Base-by-base conservation (phyloP, 306 rosid species). In the Erythrophleum fordii region DNA sequence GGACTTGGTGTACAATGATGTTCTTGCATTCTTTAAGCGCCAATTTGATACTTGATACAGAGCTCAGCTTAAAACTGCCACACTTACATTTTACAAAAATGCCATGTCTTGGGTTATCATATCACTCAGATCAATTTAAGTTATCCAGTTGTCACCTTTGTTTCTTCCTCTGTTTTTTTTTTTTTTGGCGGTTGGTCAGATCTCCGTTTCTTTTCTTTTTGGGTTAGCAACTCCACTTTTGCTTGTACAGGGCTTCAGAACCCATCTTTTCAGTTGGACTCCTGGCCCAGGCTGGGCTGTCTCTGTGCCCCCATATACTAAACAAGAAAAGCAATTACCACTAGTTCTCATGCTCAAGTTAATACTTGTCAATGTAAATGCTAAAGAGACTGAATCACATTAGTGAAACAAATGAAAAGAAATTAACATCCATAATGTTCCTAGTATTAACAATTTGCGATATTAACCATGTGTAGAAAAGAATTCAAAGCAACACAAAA, bases 21-120 rank as follows among this genome's bases (percentile, higher is more conserved):
- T 92, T 0, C 45, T 78, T 65, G 37, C 85, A 12, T 94, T 92
- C 79, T 81, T 94, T 48, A 85, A 83, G 67, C 77, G 46, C 18
- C 87, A 87, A 1, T 79, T 62, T 49, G 61, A 65, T 8, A 11
- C 28, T 22, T 81, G 29, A 73, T 71, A 62, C 34, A 25, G 8
- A 58, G 7, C 22, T 22, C 13, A 45, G 73, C 11, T 52, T 58
- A 0, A 7, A 49, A 76, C 22, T 52, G 14, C 44, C 18, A 37
- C 34, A 51, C 12, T 39, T 73, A 11, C 11, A 34, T 34, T 17
- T 31, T 34, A 34, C 26, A 39, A n/a, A 35, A 34, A 17, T 62
- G 23, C 44, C 45, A 31, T 31, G 23, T 31, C 6, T 62, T 62
- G 48, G 26, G 16, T 65, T 35, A 65, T 37, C 48, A 17, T 56